Evolutionary conservation across 768 basidiomycete species (phyloP).

Genomic region (Boletus rufocinnamomeus): DNA sequence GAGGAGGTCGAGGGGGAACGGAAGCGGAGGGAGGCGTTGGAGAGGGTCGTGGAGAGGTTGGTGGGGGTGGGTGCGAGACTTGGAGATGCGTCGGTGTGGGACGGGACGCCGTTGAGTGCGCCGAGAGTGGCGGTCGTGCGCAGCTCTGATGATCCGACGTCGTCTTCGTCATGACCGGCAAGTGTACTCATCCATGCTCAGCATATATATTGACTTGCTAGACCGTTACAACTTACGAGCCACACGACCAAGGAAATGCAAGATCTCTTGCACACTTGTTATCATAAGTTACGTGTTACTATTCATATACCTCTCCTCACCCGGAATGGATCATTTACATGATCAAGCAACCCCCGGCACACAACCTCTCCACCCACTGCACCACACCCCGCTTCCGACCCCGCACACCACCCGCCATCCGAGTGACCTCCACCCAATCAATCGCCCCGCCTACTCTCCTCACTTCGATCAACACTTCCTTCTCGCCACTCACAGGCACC

Average conservation of each 20-base stretch:
- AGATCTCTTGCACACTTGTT: background rate
- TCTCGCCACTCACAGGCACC: slow-evolving; percentile 30
- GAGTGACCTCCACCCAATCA: slow-evolving; percentile 15
- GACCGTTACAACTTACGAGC: background rate
- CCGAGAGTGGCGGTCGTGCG: slow-evolving; percentile 42
- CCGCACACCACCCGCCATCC: background rate
- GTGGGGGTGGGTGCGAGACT: slow-evolving; percentile 67
- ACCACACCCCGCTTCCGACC: background rate
- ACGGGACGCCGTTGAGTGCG: slow-evolving; percentile 55
- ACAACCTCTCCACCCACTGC: slow-evolving; percentile 17
- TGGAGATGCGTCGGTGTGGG: slow-evolving; percentile 50
- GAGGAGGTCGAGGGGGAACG: slow-evolving; percentile 38
- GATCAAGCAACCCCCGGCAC: slow-evolving; percentile 24
- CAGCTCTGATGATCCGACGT: slow-evolving; percentile 9
- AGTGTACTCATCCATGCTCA: background rate
- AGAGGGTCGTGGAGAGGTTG: slow-evolving; percentile 61
- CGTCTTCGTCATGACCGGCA: slow-evolving; percentile 7
- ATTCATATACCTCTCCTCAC: slow-evolving; percentile 8
- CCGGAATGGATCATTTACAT: slow-evolving; percentile 20
- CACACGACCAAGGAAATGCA: background rate
- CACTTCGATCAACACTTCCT: slow-evolving; percentile 44
- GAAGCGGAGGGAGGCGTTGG: slow-evolving; percentile 62
- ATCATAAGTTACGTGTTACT: no score
- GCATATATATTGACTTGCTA: background rate
- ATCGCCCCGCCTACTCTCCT: slow-evolving; percentile 45